Evolutionary conservation across 495 filamentous ascomycete species (phyloP), one percentile per base, ranked within the genome.

Genomic region (Podospora didyma): DNA sequence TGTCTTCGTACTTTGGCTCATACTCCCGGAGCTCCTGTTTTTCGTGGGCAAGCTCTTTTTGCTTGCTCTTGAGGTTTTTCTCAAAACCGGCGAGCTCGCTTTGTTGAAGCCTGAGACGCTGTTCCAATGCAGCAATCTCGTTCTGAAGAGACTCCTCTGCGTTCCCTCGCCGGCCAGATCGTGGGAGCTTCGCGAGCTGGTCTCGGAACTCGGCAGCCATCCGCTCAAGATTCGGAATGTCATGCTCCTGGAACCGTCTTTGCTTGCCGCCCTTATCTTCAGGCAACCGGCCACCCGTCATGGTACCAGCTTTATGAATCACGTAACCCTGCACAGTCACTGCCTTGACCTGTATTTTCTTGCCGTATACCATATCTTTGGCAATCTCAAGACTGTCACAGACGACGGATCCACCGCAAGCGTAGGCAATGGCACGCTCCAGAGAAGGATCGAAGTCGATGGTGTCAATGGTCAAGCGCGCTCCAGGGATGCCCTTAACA

Each of bases 231-330:
- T 89, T 88, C 54, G 94, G 89, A 12, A 97, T 82, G 57, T 96
- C 92, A 7, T 87, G 82, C 59, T 96, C 92, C 62, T 95, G 92
- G 78, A 93, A 97, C 34, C 89, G 83, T 37, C 92, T n/a, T n/a
- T n/a, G 87, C 54, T 88, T 86, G 41, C 82, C 83, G 42, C 87
- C 84, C 66, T 85, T 87, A 37, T 82, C 81, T n/a, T 82, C 77
- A 19, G 83, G 83, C 17, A 89, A 84, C 34, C 89, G 85, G 58
- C 94, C 94, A 78, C 94, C 94, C 21, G 94, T 97, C 90, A 99
- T 97, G 41, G 91, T 80, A 66, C 94, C 95, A n/a, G 88, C 90
- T 67, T 97, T 96, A 72, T 97, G 92, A 53, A 97, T 96, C 34
- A 97, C 89, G 26, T 84, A 89, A 23, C 94, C 95, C 65, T 97